These are phyloP conservation scores for Xylariales sp. DNA, from an alignment of 2,329 filamentous ascomycete genomes.

Conservation along the genomic window DNA sequence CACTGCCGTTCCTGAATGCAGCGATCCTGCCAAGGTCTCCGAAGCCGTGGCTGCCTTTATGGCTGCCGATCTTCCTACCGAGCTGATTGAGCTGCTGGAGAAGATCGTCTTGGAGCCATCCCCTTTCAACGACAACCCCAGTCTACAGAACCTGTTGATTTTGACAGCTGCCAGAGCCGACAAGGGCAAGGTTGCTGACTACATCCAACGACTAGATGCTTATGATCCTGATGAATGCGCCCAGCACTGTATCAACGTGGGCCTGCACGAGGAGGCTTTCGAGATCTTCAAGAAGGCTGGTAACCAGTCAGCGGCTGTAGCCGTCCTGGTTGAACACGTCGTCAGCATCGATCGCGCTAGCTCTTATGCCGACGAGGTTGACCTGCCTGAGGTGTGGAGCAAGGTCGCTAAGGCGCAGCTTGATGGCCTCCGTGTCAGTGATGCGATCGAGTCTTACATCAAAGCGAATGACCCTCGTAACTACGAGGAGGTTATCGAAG, in stretches of 20 bases:
- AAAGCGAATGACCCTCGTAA: slow-evolving; percentile 90
- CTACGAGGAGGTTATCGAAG: slow-evolving; percentile 94
- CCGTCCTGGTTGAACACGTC: slow-evolving; percentile 91
- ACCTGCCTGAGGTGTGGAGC: slow-evolving; percentile 95
- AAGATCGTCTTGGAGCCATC: slow-evolving; percentile 99
- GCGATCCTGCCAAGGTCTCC: slow-evolving; percentile 90
- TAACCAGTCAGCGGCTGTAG: slow-evolving; percentile 80
- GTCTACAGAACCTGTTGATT: slow-evolving; percentile 92
- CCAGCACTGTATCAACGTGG: slow-evolving; percentile 87
- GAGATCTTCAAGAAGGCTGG: slow-evolving; percentile 98
- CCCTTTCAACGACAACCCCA: slow-evolving; percentile 95
- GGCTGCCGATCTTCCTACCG: slow-evolving; percentile 81
- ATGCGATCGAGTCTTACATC: slow-evolving; percentile 96
- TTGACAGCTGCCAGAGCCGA: slow-evolving; percentile 96
- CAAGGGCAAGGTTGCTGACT: slow-evolving; percentile 90
- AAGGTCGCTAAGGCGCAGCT: slow-evolving; percentile 97
- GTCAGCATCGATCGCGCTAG: slow-evolving; percentile 98
- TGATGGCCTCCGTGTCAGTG: slow-evolving; percentile 86
- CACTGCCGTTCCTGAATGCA: slow-evolving; percentile 89
- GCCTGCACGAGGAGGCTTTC: slow-evolving; percentile 93
- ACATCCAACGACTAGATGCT: slow-evolving; percentile 85
- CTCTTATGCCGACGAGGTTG: slow-evolving; percentile 91
- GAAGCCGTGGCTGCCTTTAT: slow-evolving; percentile 93
- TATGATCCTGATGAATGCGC: slow-evolving; percentile 94
- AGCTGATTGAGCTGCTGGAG: slow-evolving; percentile 95